A percentile compares a stretch with the other conserved stretches of the same genome.
Evolutionary conservation across 2,329 filamentous ascomycete species (phyloP).

Genomic region (Calcarisporium arbuscula): DNA sequence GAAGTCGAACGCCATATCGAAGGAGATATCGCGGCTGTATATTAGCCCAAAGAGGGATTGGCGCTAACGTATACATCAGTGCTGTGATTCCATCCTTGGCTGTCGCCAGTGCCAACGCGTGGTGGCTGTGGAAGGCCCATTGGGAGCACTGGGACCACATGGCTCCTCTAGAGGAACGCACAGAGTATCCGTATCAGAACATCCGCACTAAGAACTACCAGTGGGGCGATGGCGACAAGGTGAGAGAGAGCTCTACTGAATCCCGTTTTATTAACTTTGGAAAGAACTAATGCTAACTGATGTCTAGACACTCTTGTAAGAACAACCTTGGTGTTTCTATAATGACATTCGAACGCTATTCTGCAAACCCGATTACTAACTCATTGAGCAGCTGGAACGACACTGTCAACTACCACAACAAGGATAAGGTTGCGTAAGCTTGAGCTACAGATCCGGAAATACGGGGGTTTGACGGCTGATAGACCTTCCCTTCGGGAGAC

Average conservation of each 20-base stretch:
- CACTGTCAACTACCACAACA: slow-evolving; percentile 94
- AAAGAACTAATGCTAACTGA: slow-evolving; percentile 18
- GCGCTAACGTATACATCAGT: slow-evolving; percentile 42
- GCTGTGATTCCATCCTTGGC: slow-evolving; percentile 67
- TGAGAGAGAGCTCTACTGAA: slow-evolving; percentile 26
- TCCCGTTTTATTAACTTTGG: neutral
- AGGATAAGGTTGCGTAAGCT: slow-evolving; percentile 60
- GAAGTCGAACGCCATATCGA: slow-evolving; percentile 8
- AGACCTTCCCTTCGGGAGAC: slow-evolving; percentile 21
- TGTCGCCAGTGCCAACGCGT: slow-evolving; percentile 74
- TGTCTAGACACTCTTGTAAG: slow-evolving; percentile 47
- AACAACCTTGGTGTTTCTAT: no score
- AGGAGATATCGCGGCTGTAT: slow-evolving; percentile 7
- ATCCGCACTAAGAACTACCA: slow-evolving; percentile 92
- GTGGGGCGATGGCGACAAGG: slow-evolving; percentile 96
- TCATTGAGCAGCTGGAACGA: slow-evolving; percentile 97
- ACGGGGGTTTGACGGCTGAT: slow-evolving; percentile 18
- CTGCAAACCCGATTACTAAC: neutral
- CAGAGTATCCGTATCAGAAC: slow-evolving; percentile 97
- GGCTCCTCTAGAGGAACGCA: slow-evolving; percentile 80
- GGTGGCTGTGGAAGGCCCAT: slow-evolving; percentile 87
- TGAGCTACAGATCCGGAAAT: slow-evolving; percentile 10
- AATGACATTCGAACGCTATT: neutral
- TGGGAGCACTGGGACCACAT: slow-evolving; percentile 92
- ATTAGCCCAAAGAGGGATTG: neutral